These are phyloP conservation scores for Pleurotus pulmonarius DNA, from an alignment of 768 basidiomycete species.

Conservation along the genomic window DNA sequence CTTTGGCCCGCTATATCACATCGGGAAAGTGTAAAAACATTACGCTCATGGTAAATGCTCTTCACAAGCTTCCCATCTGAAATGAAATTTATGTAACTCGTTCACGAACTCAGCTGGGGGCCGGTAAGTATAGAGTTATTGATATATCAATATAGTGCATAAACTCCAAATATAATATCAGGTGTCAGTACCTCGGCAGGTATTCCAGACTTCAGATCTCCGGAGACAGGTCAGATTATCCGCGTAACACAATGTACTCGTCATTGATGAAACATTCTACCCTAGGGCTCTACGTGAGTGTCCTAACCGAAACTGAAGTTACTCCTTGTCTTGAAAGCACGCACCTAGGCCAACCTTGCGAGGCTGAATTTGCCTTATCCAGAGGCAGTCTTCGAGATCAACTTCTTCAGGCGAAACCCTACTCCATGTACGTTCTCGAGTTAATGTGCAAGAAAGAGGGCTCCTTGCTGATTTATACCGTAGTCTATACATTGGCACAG, in stretches of 20 bases:
- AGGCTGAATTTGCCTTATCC: constrained; percentile 83
- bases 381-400: constrained; percentile 93
- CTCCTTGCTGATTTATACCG: not conserved
- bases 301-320: not conserved
- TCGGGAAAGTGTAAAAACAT: constrained; percentile 66
- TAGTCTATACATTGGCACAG: constrained; percentile 88
- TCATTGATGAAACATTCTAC: not conserved
- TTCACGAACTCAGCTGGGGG: constrained; percentile 48
- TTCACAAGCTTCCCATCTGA: not conserved
- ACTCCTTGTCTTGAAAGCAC: not conserved
- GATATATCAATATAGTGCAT: no score
- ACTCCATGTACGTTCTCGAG: constrained; percentile 7
- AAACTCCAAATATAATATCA: constrained; percentile 15
- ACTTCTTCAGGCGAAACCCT: constrained; percentile 58
- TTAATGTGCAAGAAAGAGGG: no score
- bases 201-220: constrained; percentile 88
- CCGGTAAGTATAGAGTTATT: constrained; percentile 40
- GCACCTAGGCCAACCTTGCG: constrained; percentile 65
- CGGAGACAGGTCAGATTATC: constrained; percentile 62
- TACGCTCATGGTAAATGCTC: constrained; percentile 62
- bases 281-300: constrained; percentile 51
- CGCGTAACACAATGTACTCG: not conserved
- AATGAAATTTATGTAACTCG: not conserved
- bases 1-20: constrained; percentile 63
- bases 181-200: constrained; percentile 79